Conservation (phyloP, 2,329 filamentous ascomycete genomes). For the Penicillium psychrosexuale region DNA sequence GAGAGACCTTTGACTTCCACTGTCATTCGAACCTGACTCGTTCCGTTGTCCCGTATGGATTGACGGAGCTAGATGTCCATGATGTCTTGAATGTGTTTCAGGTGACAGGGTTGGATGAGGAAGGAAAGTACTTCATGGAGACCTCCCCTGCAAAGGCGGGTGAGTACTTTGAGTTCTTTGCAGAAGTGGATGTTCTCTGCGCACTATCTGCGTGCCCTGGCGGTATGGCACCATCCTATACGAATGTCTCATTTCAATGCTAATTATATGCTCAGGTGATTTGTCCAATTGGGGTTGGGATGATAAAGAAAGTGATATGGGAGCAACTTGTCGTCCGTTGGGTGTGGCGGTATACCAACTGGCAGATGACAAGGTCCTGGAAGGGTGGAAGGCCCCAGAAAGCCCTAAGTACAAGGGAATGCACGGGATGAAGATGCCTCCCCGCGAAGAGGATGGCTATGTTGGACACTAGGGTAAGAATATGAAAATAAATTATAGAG, state of each 20-base stretch:
- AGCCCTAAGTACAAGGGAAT: conserved; percentile 60
- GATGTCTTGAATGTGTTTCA: conserved; percentile 87
- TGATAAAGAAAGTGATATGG: conserved; percentile 55
- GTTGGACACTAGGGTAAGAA: conserved; percentile 23
- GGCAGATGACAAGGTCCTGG: conserved; percentile 52
- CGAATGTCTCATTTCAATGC: neutral
- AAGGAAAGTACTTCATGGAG: conserved; percentile 73
- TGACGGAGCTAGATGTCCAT: conserved; percentile 73
- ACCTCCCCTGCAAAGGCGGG: conserved; percentile 47
- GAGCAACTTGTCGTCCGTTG: conserved; percentile 69
- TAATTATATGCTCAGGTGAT: conserved; percentile 52
- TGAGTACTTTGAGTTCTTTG: conserved; percentile 70
- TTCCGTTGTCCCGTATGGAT: conserved; percentile 64
- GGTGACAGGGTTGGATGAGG: conserved; percentile 70
- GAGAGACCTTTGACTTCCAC: conserved; percentile 73
- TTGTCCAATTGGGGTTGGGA: conserved; percentile 80
- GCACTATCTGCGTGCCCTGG: conserved; percentile 70
- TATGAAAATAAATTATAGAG: neutral
- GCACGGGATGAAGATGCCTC: conserved; percentile 61
- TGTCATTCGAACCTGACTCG: conserved; percentile 79
- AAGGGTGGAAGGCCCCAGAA: conserved; percentile 62
- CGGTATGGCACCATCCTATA: conserved; percentile 36
- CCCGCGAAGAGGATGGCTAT: conserved; percentile 31
- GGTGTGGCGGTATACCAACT: conserved; percentile 70
- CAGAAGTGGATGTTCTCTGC: conserved; percentile 71